Conservation (phyloP, 805 yeast genomes). For the Kregervanrija pseudodelftensis region DNA sequence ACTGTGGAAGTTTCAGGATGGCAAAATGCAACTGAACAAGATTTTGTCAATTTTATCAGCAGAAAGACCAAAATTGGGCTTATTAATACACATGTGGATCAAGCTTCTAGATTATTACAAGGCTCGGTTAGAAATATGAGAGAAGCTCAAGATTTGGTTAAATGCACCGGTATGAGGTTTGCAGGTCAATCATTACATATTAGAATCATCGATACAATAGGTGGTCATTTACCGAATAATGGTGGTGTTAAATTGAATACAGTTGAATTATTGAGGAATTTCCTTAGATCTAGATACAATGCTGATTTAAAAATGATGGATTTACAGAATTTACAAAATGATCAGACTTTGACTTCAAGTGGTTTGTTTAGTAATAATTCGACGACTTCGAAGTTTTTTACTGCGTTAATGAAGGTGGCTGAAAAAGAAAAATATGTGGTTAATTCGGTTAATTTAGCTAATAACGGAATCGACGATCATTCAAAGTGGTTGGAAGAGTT, state of each 20-base stretch:
- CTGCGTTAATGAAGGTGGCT: slow-evolving; percentile 83
- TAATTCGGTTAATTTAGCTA: slow-evolving; percentile 63
- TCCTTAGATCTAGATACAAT: slow-evolving; percentile 63
- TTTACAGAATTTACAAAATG: slow-evolving; percentile 56
- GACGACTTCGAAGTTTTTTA: slow-evolving; percentile 71
- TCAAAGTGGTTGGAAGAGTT: slow-evolving; percentile 49
- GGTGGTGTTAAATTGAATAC: slow-evolving; percentile 32
- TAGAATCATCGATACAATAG: slow-evolving; percentile 26
- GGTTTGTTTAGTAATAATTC: slow-evolving; percentile 47
- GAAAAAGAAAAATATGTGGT: slow-evolving; percentile 43
- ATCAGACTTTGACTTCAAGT: slow-evolving; percentile 45
- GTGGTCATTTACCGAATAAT: slow-evolving; percentile 16
- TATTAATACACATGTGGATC: slow-evolving; percentile 45
- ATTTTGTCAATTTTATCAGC: slow-evolving; percentile 59
- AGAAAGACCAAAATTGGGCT: slow-evolving; percentile 58
- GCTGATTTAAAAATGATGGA: slow-evolving; percentile 60
- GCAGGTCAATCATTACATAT: slow-evolving; percentile 67
- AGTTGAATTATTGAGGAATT: slow-evolving; percentile 52
- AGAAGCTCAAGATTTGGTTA: slow-evolving; percentile 53
- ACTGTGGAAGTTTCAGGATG: slow-evolving; percentile 67
- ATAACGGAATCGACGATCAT: slow-evolving; percentile 59
- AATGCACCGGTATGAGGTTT: slow-evolving; percentile 72
- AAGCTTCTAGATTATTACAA: slow-evolving; percentile 40
- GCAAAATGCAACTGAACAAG: slow-evolving; percentile 71
- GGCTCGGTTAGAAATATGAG: slow-evolving; percentile 48